Evolutionary conservation across 768 basidiomycete genomes (phyloP).

Genomic region (Pulveroboletus sp.): DNA sequence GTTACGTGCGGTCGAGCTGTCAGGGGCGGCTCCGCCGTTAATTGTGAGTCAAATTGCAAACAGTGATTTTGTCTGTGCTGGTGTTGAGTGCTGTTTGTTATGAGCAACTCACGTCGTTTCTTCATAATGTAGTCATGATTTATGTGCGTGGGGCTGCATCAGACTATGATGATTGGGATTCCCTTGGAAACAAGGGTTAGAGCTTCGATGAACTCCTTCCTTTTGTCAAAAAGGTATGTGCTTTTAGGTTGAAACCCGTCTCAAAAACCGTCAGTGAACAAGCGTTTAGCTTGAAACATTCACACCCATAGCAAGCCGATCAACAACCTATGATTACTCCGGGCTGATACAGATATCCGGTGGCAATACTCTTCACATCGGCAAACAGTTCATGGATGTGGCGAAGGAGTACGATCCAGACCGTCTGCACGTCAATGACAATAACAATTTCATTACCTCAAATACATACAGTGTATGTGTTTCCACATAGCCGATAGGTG

Average conservation of each 20-base stretch:
- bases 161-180: slow-evolving; percentile 62
- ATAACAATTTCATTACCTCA: slow-evolving; percentile 39
- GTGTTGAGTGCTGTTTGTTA: not conserved
- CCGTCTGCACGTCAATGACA: slow-evolving; percentile 43
- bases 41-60: slow-evolving; percentile 40
- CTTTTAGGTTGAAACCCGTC: not conserved
- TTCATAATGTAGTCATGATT: slow-evolving; percentile 36
- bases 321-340: slow-evolving; percentile 35
- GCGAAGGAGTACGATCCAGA: slow-evolving; percentile 46
- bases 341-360: slow-evolving; percentile 30
- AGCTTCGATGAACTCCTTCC: slow-evolving; percentile 56
- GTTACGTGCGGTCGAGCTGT: slow-evolving; percentile 49
- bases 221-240: slow-evolving; percentile 50
- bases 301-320: slow-evolving; percentile 25
- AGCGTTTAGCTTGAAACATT: slow-evolving; percentile 44
- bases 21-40: slow-evolving; percentile 63
- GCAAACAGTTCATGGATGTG: slow-evolving; percentile 45
- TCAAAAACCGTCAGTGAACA: slow-evolving; percentile 31
- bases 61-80: no score
- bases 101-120: not conserved
- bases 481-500: not conserved
- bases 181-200: slow-evolving; percentile 58
- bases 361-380: slow-evolving; percentile 11
- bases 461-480: slow-evolving; percentile 27
- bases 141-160: slow-evolving; percentile 60